Evolutionary conservation across 805 yeast species (phyloP).

Genomic region (Ogataea angusta): DNA sequence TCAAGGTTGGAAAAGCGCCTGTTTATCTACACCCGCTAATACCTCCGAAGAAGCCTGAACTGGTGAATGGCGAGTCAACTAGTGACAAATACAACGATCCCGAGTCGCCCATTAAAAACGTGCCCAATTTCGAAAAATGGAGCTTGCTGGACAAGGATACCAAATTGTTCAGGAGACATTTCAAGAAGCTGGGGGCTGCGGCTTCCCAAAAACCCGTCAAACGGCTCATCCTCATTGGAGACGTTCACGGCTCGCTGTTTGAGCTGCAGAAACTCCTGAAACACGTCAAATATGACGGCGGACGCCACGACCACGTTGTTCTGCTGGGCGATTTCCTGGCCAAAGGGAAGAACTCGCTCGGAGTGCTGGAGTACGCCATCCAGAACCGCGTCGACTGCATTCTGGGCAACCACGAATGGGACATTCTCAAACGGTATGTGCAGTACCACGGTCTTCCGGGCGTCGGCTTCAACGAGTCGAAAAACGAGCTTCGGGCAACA

Average conservation of each 20-base stretch:
- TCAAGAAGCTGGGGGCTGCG: slow-evolving; percentile 12
- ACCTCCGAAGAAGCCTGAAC: slow-evolving; percentile 8
- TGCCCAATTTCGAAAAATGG: slow-evolving; percentile 27
- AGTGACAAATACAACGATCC: slow-evolving; percentile 12
- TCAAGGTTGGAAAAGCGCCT: slow-evolving; percentile 20
- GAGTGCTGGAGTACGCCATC: slow-evolving; percentile 64
- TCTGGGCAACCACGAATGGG: slow-evolving; percentile 86
- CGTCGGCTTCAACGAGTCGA: slow-evolving; percentile 20
- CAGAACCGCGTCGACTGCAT: slow-evolving; percentile 64
- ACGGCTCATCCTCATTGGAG: slow-evolving; percentile 74
- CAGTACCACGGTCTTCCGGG: slow-evolving; percentile 48
- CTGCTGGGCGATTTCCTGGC: slow-evolving; percentile 82
- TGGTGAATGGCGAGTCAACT: not conserved
- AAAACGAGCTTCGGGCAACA: slow-evolving; percentile 9
- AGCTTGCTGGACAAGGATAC: slow-evolving; percentile 14
- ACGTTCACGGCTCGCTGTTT: slow-evolving; percentile 75
- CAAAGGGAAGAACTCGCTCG: slow-evolving; percentile 76
- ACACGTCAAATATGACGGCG: slow-evolving; percentile 43
- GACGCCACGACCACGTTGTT: slow-evolving; percentile 53
- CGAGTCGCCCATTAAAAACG: slow-evolving; percentile 27
- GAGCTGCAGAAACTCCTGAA: slow-evolving; percentile 52
- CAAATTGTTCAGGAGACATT: slow-evolving; percentile 22
- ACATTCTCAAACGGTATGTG: slow-evolving; percentile 62
- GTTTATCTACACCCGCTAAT: slow-evolving; percentile 32
- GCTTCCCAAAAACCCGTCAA: slow-evolving; percentile 25